phyloP scores from a whole-genome alignment of 192 early-diverging fungal genomes.

The Helicostylum pulchrum region DNA sequence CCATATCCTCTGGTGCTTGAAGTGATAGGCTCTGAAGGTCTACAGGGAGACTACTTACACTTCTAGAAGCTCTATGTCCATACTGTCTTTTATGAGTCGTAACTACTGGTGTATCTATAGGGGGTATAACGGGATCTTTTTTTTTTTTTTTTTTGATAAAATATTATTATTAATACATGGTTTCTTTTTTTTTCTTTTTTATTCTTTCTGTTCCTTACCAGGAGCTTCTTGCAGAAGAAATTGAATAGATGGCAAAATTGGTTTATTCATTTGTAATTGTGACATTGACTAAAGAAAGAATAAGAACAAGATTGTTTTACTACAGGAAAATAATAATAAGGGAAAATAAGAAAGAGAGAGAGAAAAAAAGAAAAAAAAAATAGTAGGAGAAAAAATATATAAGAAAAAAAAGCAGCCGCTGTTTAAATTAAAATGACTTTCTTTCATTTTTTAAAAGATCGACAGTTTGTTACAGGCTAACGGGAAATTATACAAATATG shows the following conservation, averaged over 20 bases:
- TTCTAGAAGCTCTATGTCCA: constrained; percentile 4
- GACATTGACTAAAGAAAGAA: not conserved
- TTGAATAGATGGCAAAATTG: constrained; percentile 9
- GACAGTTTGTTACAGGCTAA: too few relatives aligned
- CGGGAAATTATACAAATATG: too few relatives aligned
- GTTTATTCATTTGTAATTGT: not conserved
- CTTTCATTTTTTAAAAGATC: too few relatives aligned
- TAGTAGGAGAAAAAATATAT: too few relatives aligned
- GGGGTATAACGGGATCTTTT: not conserved
- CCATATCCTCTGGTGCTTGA: not conserved
- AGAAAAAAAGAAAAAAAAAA: not conserved
- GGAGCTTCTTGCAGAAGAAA: constrained; percentile 9
- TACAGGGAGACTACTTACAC: constrained; percentile 2
- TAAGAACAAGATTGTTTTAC: too few relatives aligned
- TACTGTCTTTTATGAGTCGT: not conserved
- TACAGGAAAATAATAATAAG: not conserved
- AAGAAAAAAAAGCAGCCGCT: too few relatives aligned
- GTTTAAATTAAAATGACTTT: too few relatives aligned
- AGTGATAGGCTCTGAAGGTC: constrained; percentile 7
- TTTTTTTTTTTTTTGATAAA: not conserved
- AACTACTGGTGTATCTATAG: not conserved
- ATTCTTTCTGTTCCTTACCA: not conserved
- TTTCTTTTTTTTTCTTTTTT: not conserved
- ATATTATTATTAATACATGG: not conserved
- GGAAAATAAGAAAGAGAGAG: not conserved